Evolutionary conservation across 2,329 filamentous ascomycete genomes (phyloP).

Genomic region (Harringtonia aguacate): DNA sequence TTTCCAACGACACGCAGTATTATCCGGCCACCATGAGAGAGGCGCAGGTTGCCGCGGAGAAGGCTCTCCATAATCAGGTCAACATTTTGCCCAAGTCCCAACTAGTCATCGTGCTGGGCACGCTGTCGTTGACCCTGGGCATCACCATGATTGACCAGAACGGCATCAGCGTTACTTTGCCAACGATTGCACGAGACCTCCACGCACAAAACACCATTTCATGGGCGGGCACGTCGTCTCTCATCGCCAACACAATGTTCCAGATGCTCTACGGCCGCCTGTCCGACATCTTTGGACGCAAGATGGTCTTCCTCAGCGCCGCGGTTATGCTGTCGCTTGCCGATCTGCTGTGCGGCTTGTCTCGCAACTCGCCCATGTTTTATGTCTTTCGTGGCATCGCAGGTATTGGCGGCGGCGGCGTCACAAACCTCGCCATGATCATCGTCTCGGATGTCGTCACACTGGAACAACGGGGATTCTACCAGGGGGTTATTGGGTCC

Average conservation of each 20-base stretch:
- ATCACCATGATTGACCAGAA: slow-evolving; percentile 49
- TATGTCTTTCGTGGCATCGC: slow-evolving; percentile 50
- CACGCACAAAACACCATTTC: slow-evolving; percentile 37
- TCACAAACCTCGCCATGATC: slow-evolving; percentile 48
- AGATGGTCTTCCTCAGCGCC: slow-evolving; percentile 42
- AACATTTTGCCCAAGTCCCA: slow-evolving; percentile 42
- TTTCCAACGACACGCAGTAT: too few species aligned
- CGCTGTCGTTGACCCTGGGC: slow-evolving; percentile 39
- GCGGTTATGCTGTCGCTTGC: slow-evolving; percentile 40
- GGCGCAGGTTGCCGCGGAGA: slow-evolving; percentile 10
- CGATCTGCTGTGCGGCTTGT: slow-evolving; percentile 47
- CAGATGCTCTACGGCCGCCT: slow-evolving; percentile 52
- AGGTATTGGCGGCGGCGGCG: slow-evolving; percentile 50
- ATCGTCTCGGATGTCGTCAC: slow-evolving; percentile 49
- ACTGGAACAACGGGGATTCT: too few species aligned
- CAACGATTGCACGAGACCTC: slow-evolving; percentile 37
- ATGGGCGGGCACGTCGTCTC: slow-evolving; percentile 40
- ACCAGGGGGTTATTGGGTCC: too few species aligned
- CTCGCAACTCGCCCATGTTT: slow-evolving; percentile 43
- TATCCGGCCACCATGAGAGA: too few species aligned
- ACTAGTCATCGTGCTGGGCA: slow-evolving; percentile 37
- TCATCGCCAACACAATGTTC: slow-evolving; percentile 49
- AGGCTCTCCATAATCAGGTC: slow-evolving; percentile 26
- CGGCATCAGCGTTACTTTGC: slow-evolving; percentile 39
- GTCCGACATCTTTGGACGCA: slow-evolving; percentile 50